Percentiles rank a stretch among this genome's conserved stretches.
Conservation (phyloP, 2,329 filamentous ascomycete species). For the Ceratocystis huliohia region DNA sequence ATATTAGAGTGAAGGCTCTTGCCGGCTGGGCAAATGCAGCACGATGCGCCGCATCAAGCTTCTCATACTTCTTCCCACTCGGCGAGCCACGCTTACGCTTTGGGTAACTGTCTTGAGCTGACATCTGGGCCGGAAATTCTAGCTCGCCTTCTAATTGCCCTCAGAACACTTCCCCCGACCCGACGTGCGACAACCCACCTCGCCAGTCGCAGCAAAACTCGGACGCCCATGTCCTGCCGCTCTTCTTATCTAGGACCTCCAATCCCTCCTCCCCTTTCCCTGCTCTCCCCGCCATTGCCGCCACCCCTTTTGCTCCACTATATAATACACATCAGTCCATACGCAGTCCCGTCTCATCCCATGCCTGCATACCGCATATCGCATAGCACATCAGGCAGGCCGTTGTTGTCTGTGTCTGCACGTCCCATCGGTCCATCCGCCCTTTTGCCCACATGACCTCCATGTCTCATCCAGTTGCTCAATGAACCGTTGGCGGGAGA, state of each 20-base stretch:
- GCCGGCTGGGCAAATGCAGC: not conserved
- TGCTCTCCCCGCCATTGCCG: not conserved
- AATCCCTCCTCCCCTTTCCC: not conserved
- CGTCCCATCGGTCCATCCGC: not conserved
- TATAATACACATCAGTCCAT: not conserved
- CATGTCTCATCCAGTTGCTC: not conserved
- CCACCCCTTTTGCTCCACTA: not conserved
- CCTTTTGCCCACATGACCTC: not conserved
- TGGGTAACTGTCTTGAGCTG: no score
- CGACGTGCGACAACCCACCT: not conserved
- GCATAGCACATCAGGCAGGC: no score
- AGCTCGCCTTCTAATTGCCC: no score
- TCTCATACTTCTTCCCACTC: no score
- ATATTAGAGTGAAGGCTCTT: not conserved
- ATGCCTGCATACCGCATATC: slow-evolving; percentile 2
- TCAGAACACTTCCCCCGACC: not conserved
- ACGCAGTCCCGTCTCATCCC: slow-evolving; percentile 6
- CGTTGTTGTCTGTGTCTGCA: not conserved
- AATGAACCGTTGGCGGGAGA: not conserved
- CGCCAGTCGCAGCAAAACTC: not conserved
- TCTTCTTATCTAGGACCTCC: not conserved
- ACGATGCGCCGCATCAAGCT: not conserved
- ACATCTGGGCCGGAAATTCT: no score
- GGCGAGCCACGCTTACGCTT: no score
- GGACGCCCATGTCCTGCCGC: no score